phyloP scores from a whole-genome alignment of 345 rosid genomes.

The Cardamine resedifolia region DNA sequence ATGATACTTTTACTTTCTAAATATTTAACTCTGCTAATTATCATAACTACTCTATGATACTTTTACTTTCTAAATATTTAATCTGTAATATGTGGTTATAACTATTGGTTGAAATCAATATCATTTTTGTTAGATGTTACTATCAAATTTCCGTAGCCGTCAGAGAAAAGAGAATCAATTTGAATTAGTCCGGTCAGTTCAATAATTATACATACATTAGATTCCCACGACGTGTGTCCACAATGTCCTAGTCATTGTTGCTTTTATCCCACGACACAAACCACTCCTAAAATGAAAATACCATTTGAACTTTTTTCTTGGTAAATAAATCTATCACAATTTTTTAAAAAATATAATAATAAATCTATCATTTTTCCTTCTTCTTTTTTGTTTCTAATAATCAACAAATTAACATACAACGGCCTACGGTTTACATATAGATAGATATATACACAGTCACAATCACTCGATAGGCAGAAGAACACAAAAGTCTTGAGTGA shows the following conservation, averaged over 20 bases:
- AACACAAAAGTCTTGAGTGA: conserved; percentile 2
- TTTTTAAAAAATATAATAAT: too few species aligned
- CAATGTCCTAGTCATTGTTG: conserved; percentile 19
- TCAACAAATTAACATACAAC: conserved; percentile 2
- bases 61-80: too few species aligned
- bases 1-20: too few species aligned
- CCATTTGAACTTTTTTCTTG: not conserved
- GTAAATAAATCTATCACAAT: not conserved
- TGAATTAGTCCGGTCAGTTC: not conserved
- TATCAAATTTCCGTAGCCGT: not conserved
- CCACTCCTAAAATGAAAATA: conserved; percentile 1
- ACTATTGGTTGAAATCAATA: conserved; percentile 2
- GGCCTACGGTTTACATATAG: too few species aligned
- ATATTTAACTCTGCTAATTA: too few species aligned
- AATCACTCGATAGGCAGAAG: not conserved
- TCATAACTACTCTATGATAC: not conserved
- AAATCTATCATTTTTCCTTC: not conserved
- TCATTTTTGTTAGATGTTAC: conserved; percentile 18
- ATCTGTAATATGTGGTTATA: not conserved
- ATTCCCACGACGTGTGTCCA: conserved; percentile 24
- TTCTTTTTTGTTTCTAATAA: not conserved
- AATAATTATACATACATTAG: not conserved
- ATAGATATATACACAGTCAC: not conserved
- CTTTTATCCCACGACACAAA: conserved; percentile 30
- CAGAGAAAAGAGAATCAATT: not conserved